phyloP scores from a whole-genome alignment of 257 asterid species.

The Nicotiana sylvestris region DNA sequence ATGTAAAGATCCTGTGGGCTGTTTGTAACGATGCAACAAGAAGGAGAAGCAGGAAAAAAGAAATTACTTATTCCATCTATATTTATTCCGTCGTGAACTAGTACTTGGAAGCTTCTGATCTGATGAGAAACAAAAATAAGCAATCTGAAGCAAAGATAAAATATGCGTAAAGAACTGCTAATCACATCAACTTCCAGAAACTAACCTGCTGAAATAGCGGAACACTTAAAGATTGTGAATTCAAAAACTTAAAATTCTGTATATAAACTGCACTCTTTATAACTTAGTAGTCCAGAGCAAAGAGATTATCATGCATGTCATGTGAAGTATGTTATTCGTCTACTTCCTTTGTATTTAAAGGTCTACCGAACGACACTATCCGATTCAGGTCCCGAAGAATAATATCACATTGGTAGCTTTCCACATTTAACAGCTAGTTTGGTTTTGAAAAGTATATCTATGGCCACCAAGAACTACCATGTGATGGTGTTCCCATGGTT shows the following conservation, averaged over 20 bases:
- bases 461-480: conserved; percentile 26
- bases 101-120: neutral
- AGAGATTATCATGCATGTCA: neutral
- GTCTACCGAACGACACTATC: neutral
- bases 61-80: no score
- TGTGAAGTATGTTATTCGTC: neutral
- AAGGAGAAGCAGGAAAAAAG: no score
- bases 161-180: neutral
- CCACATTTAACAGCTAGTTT: neutral
- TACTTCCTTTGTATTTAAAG: neutral
- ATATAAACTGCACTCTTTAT: neutral
- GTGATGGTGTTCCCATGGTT: conserved; percentile 45
- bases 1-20: neutral
- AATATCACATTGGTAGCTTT: neutral
- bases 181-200: neutral
- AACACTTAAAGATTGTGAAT: neutral
- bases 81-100: neutral
- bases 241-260: no score
- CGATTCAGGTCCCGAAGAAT: neutral
- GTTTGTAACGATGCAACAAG: no score
- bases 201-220: neutral
- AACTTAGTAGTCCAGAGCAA: neutral
- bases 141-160: neutral
- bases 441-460: neutral
- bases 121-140: neutral